These are phyloP conservation scores for Acidiella bohemica DNA, from an alignment of 495 filamentous ascomycete genomes.

Conservation along the genomic window DNA sequence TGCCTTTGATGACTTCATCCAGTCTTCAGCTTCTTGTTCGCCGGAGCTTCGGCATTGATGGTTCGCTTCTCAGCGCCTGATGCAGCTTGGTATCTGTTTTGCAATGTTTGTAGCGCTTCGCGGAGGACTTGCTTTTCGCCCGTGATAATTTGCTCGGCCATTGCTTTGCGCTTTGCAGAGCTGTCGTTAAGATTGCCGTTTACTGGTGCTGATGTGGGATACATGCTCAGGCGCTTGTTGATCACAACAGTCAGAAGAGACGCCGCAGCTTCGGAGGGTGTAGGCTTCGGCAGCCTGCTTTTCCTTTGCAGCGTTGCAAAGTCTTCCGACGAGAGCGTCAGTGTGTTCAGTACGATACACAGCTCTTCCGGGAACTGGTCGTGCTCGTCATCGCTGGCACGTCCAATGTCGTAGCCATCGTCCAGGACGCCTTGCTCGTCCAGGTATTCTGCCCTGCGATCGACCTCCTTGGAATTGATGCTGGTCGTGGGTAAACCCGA, in stretches of 20 bases:
- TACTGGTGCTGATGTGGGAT: conserved; percentile 24
- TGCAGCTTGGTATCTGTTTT: not conserved
- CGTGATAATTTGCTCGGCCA: conserved; percentile 63
- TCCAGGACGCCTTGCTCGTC: conserved; percentile 39
- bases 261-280: conserved; percentile 32
- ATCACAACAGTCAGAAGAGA: conserved; percentile 27
- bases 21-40: conserved; percentile 3
- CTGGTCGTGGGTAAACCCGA: conserved; percentile 33
- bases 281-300: conserved; percentile 36
- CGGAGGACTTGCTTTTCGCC: conserved; percentile 65
- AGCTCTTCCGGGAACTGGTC: conserved; percentile 34
- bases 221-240: conserved; percentile 33
- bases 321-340: conserved; percentile 28
- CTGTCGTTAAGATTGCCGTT: not conserved
- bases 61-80: not conserved
- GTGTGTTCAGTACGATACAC: conserved; percentile 35
- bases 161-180: conserved; percentile 31
- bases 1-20: not conserved
- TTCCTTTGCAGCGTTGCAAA: conserved; percentile 30
- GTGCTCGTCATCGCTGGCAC: conserved; percentile 27
- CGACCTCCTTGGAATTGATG: conserved; percentile 26
- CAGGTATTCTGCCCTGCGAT: conserved; percentile 33
- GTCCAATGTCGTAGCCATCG: conserved; percentile 41
- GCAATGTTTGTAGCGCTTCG: conserved; percentile 24
- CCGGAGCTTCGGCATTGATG: not conserved